Evolutionary conservation across 345 rosid species (phyloP), one percentile per base, ranked within the genome.

Genomic region (Raphanus raphanistrum): DNA sequence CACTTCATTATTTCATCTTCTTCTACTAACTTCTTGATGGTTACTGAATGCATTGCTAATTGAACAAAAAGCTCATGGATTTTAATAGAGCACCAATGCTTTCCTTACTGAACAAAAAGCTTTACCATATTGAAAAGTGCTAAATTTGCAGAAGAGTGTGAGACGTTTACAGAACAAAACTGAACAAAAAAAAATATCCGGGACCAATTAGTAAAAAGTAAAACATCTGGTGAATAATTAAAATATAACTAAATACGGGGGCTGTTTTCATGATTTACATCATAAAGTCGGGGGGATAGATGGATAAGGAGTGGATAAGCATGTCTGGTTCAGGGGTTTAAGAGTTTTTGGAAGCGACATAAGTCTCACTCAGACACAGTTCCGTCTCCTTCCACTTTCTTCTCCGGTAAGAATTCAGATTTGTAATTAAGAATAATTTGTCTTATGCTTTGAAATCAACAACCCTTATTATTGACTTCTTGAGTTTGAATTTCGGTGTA

Each of bases 231-330:
- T 4, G 11, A 6, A 15, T 21, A 29, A 63, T 10, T 1, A 1
- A 9, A 74, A 63, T 4, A 45, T 3, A 74, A n/a, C 9, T 38
- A 79, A 63, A 64, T 5, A 15, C 0, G 0, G 54, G 55, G 75
- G 32, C 1, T 9, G 3, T 4, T 50, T 54, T 0, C 32, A 29
- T 74, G 61, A 60, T 3, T 28, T 8, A 0, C 12, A 0, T 4
- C 0, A 2, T n/a, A 3, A 66, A 72, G 25, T 48, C 4, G 73
- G 63, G 16, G 16, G 32, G 31, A 28, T 28, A 28, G 31, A 1
- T 11, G 73, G 75, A 79, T 73, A 79, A 73, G 82, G 71, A 66
- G 0, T 11, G 73, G 75, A 79, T 73, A 79, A 73, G 82, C 74
- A 66, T 11, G 13, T 41, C 68, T 16, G 31, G 48, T 2, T 59